Conservation (phyloP, 805 yeast genomes). For the Cyberlindnera maritima region DNA sequence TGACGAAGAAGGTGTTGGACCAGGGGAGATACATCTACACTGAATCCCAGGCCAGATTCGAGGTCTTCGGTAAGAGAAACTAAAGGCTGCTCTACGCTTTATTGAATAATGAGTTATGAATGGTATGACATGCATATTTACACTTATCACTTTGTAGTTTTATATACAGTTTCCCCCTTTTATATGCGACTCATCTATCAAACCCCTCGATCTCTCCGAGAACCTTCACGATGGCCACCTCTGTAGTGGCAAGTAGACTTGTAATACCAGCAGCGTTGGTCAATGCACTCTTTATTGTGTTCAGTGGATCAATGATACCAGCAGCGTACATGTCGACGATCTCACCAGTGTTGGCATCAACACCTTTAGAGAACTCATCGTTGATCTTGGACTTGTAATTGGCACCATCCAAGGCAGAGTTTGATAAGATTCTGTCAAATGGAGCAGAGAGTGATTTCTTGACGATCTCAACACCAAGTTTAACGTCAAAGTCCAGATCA, state of each 20-base stretch:
- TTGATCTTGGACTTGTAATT: constrained; percentile 58
- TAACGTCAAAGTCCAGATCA: constrained; percentile 76
- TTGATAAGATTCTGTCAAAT: constrained; percentile 91
- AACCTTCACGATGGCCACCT: constrained; percentile 96
- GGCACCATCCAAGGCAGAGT: constrained; percentile 91
- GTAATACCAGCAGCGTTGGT: constrained; percentile 98
- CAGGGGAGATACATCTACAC: no score
- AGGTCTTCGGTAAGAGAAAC: no score
- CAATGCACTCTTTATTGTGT: constrained; percentile 93
- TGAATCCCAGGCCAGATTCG: no score
- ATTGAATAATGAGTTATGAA: no score
- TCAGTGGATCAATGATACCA: constrained; percentile 98
- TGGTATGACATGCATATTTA: neutral
- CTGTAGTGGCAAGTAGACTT: constrained; percentile 94
- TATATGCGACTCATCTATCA: constrained; percentile 8
- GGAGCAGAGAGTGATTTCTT: constrained; percentile 92
- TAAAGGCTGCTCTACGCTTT: no score
- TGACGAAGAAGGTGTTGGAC: no score
- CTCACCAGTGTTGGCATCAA: constrained; percentile 89
- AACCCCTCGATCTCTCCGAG: constrained; percentile 35
- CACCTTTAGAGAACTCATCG: constrained; percentile 75
- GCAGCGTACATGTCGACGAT: constrained; percentile 94
- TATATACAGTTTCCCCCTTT: constrained; percentile 1
- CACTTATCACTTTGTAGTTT: neutral
- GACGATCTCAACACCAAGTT: constrained; percentile 92